Percentiles rank a stretch among this genome's conserved stretches.
phyloP scores from a whole-genome alignment of 768 basidiomycete genomes.

The Lactarius tabidus region DNA sequence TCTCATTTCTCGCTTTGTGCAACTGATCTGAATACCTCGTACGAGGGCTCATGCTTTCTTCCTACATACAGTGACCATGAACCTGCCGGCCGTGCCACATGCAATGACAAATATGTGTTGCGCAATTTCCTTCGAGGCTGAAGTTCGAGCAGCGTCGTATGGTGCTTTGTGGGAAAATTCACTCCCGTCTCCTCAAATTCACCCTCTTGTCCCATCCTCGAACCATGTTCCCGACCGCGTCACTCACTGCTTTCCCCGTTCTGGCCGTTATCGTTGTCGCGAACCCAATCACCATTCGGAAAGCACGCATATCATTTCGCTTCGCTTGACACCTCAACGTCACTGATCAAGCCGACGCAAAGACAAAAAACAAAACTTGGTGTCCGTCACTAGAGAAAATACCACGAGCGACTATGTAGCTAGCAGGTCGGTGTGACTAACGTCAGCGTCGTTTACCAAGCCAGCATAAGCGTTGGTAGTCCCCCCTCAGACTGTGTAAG shows the following conservation, averaged over 20 bases:
- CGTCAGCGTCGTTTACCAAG: constrained; percentile 39
- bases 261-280: constrained; percentile 27
- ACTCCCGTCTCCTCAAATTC: too few species aligned
- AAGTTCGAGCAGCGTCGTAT: neutral
- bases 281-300: constrained; percentile 27
- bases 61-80: neutral
- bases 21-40: neutral
- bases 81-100: neutral
- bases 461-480: constrained; percentile 44
- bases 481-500: constrained; percentile 44
- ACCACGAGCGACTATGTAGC: constrained; percentile 25
- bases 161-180: neutral
- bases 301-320: constrained; percentile 38
- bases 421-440: constrained; percentile 40
- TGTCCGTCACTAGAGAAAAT: neutral
- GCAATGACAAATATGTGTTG: neutral
- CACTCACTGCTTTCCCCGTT: constrained; percentile 15
- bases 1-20: too few species aligned
- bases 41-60: neutral
- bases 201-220: too few species aligned
- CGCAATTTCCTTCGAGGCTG: neutral
- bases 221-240: too few species aligned
- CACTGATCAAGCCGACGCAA: too few species aligned
- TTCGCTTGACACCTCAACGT: constrained; percentile 33
- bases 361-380: too few species aligned